These are phyloP conservation scores for Colletotrichum somersetense DNA, from an alignment of 2,329 filamentous ascomycete species.

Conservation along the genomic window DNA sequence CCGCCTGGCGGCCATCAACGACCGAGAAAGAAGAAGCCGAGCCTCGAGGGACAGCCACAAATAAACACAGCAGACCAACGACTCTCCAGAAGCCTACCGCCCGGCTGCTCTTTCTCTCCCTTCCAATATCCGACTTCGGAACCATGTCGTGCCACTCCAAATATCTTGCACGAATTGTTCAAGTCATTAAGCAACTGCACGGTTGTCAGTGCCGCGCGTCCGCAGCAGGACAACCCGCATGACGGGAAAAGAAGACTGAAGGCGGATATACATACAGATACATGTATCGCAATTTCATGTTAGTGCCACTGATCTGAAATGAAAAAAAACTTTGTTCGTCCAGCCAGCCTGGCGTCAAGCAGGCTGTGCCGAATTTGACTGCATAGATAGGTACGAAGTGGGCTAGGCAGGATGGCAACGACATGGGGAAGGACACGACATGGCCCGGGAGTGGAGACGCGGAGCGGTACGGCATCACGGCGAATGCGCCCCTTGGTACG, in stretches of 20 bases:
- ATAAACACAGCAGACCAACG: slow-evolving; percentile 5
- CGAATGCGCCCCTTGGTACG: slow-evolving; percentile 4
- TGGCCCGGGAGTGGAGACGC: slow-evolving; percentile 14
- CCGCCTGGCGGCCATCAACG: background rate
- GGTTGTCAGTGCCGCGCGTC: background rate
- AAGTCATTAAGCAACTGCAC: background rate
- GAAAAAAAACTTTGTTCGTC: background rate
- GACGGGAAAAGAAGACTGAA: background rate
- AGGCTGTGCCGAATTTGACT: slow-evolving; percentile 29
- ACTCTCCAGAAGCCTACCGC: background rate
- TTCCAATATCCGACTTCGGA: background rate
- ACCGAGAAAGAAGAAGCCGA: slow-evolving; percentile 6
- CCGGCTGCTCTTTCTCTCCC: background rate
- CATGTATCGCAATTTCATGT: background rate
- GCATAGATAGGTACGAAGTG: slow-evolving; percentile 3
- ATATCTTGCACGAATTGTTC: background rate
- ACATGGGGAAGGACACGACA: background rate
- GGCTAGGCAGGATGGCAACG: slow-evolving; percentile 26
- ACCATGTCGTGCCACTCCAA: slow-evolving; percentile 5
- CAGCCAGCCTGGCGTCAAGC: slow-evolving; percentile 17
- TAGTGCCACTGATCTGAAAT: background rate
- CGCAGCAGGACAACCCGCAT: slow-evolving; percentile 14
- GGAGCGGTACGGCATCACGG: slow-evolving; percentile 15
- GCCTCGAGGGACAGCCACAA: slow-evolving; percentile 11
- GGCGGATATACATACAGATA: background rate